Percentiles rank a stretch among this genome's conserved stretches.
Conservation (phyloP, 495 filamentous ascomycete species). For the Amniculicola lignicola region DNA sequence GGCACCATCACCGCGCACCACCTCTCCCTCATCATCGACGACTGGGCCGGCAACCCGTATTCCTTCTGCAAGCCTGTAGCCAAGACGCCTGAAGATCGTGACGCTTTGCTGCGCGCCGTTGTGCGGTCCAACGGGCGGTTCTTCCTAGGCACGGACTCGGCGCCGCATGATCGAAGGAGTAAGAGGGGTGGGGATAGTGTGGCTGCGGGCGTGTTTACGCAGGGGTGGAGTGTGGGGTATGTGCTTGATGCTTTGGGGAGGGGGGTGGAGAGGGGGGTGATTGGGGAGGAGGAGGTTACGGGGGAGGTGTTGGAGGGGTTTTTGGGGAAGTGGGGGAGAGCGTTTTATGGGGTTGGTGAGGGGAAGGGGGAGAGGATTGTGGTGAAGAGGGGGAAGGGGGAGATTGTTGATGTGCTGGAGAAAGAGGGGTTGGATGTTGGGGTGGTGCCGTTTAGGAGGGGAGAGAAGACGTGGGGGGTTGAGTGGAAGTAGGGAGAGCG, state of each 20-base stretch:
- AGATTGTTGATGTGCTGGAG: slow-evolving; percentile 59
- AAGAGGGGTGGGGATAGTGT: slow-evolving; percentile 62
- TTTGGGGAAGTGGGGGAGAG: slow-evolving; percentile 67
- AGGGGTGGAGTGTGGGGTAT: slow-evolving; percentile 75
- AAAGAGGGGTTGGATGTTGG: slow-evolving; percentile 60
- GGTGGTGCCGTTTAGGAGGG: slow-evolving; percentile 68
- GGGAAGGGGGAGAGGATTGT: slow-evolving; percentile 54
- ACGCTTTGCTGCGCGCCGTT: slow-evolving; percentile 68
- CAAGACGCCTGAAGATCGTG: slow-evolving; percentile 64
- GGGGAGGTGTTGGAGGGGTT: slow-evolving; percentile 69
- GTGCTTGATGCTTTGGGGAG: slow-evolving; percentile 72
- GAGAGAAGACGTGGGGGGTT: slow-evolving; percentile 63
- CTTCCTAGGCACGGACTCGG: slow-evolving; percentile 74
- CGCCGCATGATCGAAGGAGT: slow-evolving; percentile 70
- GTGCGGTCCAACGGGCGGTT: slow-evolving; percentile 70
- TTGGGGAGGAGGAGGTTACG: slow-evolving; percentile 66
- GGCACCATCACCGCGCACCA: slow-evolving; percentile 78
- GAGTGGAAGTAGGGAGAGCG: slow-evolving; percentile 35
- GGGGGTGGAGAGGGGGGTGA: slow-evolving; percentile 61
- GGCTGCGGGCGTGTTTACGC: slow-evolving; percentile 88
- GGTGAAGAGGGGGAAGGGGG: slow-evolving; percentile 59
- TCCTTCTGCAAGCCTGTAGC: slow-evolving; percentile 75
- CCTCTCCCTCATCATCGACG: slow-evolving; percentile 71
- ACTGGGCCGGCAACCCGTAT: slow-evolving; percentile 71
- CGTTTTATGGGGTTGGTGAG: slow-evolving; percentile 64